These are phyloP conservation scores for Erucastrum elatum DNA, from an alignment of 345 rosid species.

Conservation along the genomic window DNA sequence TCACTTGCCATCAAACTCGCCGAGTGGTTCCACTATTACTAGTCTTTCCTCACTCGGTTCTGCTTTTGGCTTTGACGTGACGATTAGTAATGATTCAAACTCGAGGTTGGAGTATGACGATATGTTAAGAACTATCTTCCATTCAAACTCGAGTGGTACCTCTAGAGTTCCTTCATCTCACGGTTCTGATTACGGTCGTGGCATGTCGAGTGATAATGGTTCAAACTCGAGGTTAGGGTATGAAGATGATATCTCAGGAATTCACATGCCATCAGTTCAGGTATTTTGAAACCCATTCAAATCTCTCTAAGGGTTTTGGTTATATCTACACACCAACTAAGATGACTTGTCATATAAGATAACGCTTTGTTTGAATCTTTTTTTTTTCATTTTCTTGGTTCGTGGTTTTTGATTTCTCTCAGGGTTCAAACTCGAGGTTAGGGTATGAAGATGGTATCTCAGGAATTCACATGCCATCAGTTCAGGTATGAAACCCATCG, in stretches of 20 bases:
- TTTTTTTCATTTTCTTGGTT: background rate
- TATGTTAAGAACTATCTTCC: no score
- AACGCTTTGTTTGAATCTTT: background rate
- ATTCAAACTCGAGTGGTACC: background rate
- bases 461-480: background rate
- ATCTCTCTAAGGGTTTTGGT: background rate
- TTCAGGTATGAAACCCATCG: slow-evolving; percentile 37
- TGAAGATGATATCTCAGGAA: background rate
- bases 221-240: background rate
- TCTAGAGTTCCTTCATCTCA: background rate
- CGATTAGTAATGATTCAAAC: background rate
- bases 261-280: slow-evolving; percentile 31
- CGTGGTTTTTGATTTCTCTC: background rate
- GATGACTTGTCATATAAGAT: background rate
- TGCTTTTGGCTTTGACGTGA: background rate
- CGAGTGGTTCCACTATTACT: background rate
- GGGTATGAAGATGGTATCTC: background rate
- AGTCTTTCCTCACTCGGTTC: background rate
- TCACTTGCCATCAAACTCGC: slow-evolving; percentile 40
- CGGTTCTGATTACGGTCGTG: background rate
- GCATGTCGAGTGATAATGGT: background rate
- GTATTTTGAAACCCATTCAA: background rate
- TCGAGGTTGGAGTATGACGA: no score
- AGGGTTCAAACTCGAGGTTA: background rate
- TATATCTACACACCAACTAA: background rate